Evolutionary conservation across 257 asterid genomes (phyloP).

Genomic region (Solanum paucissectum): DNA sequence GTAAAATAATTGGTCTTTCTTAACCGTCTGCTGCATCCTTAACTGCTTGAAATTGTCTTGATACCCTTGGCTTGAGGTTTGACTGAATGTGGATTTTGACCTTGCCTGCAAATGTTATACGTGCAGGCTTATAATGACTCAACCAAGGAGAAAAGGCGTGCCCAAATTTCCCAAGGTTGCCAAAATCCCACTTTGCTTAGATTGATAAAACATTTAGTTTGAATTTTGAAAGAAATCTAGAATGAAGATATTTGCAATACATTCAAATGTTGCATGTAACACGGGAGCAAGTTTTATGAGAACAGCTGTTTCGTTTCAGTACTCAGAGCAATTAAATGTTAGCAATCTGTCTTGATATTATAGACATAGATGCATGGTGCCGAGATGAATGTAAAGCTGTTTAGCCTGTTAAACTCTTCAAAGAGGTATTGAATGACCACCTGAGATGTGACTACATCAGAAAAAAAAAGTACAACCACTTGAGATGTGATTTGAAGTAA

Average conservation of each 20-base stretch:
- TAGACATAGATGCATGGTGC: not conserved
- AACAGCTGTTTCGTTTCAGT: not conserved
- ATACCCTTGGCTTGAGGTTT: not conserved
- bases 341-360: not conserved
- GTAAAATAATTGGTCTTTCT: not conserved
- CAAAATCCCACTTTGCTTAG: not conserved
- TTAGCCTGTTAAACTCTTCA: not conserved
- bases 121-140: constrained; percentile 9
- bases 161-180: constrained; percentile 1
- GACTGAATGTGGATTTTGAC: not conserved
- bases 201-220: not conserved
- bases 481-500: not conserved
- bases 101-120: not conserved
- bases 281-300: not conserved
- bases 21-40: not conserved
- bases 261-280: not conserved
- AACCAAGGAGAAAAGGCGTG: constrained; percentile 4
- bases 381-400: not conserved
- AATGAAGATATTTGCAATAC: not conserved
- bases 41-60: not conserved
- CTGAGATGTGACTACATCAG: not conserved
- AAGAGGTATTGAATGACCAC: not conserved
- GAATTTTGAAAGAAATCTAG: not conserved
- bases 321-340: not conserved
- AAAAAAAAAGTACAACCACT: not conserved